Conservation (phyloP, 2,329 filamentous ascomycete genomes). For the Thielaviopsis populi region DNA sequence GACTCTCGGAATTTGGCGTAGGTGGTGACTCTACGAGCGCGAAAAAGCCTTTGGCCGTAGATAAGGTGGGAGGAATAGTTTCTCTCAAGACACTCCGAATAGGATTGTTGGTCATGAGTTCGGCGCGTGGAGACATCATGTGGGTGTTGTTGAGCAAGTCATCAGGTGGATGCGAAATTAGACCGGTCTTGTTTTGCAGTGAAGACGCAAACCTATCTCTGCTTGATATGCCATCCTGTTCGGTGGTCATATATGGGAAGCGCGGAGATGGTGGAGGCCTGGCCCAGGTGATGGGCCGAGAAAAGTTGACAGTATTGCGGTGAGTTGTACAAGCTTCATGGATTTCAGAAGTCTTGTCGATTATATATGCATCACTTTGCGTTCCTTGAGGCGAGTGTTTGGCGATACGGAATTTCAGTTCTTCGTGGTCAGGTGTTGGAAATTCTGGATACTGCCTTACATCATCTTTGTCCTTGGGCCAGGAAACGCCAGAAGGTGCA, state of each 20-base stretch:
- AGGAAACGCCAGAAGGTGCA: conserved; percentile 48
- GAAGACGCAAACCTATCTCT: not conserved
- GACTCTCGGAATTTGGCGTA: conserved; percentile 32
- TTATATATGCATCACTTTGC: not conserved
- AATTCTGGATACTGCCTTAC: conserved; percentile 25
- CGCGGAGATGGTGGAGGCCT: conserved; percentile 34
- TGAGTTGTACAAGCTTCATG: not conserved
- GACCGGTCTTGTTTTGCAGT: not conserved
- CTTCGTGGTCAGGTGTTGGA: conserved; percentile 29
- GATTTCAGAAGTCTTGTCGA: not conserved
- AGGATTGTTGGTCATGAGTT: conserved; percentile 57
- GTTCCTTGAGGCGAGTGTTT: not conserved
- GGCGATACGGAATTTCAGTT: not conserved
- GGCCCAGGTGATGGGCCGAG: conserved; percentile 19
- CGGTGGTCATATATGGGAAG: conserved; percentile 20
- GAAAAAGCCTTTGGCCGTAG: conserved; percentile 28
- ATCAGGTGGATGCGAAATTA: not conserved
- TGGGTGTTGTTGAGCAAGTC: conserved; percentile 34
- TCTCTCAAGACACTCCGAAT: conserved; percentile 30
- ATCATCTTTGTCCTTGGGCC: conserved; percentile 36
- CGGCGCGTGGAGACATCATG: conserved; percentile 55
- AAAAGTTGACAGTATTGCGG: conserved; percentile 8
- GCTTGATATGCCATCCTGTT: not conserved
- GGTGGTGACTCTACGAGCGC: conserved; percentile 38
- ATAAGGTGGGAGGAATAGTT: not conserved